Percentiles rank a stretch among this genome's conserved stretches.
Evolutionary conservation across 305 asterid species (phyloP).

Genomic region (Fraxinus floribunda): DNA sequence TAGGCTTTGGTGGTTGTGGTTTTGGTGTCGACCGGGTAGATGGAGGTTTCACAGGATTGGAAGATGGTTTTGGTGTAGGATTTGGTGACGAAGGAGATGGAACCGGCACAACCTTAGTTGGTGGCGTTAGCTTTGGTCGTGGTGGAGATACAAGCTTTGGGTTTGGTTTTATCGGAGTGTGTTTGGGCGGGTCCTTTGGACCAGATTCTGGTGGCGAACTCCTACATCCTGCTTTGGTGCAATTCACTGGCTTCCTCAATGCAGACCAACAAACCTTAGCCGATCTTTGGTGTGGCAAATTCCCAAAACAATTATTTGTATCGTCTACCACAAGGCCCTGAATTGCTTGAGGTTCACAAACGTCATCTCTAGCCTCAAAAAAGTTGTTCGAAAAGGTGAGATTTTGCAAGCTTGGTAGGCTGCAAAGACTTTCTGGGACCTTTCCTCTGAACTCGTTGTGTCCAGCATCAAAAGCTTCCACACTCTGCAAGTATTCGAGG

Average conservation of each 20-base stretch:
- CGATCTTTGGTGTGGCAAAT: conserved; percentile 35
- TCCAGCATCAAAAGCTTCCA: conserved; percentile 44
- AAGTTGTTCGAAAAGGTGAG: conserved; percentile 45
- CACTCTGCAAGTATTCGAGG: conserved; percentile 46
- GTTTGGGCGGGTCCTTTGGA: conserved; percentile 19
- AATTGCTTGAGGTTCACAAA: conserved; percentile 33
- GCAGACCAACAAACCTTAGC: conserved; percentile 34
- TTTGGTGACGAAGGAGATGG: conserved; percentile 1
- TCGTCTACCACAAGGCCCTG: conserved; percentile 35
- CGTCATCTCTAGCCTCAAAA: conserved; percentile 43
- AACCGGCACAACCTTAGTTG: background rate
- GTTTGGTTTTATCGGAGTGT: conserved; percentile 14
- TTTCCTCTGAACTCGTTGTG: conserved; percentile 45
- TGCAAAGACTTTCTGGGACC: conserved; percentile 48
- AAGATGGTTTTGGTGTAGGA: background rate
- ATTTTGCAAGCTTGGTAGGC: conserved; percentile 47
- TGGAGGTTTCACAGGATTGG: background rate
- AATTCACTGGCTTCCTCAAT: conserved; percentile 49
- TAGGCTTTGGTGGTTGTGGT: conserved; percentile 7
- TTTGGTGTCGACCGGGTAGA: background rate
- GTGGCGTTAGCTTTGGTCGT: conserved; percentile 4
- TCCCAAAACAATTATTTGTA: conserved; percentile 43
- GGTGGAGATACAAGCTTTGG: conserved; percentile 5
- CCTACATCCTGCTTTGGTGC: conserved; percentile 39
- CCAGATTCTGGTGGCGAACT: conserved; percentile 10